Conservation (phyloP, 1,139 yeast species). For the Taiozyma sp. region DNA sequence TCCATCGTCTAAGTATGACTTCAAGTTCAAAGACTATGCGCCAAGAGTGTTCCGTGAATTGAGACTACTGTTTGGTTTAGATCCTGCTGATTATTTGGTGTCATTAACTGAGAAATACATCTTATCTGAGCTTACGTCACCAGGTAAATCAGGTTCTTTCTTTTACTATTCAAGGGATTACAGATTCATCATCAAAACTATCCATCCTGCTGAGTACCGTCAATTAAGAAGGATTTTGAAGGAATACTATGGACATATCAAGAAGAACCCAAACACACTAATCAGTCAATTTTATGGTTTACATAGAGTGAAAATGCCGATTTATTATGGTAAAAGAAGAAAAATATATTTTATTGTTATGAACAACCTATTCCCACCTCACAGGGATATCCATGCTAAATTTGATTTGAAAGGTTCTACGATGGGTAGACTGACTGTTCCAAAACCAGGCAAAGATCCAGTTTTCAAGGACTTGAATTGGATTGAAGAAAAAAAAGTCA, state of each 20-base stretch:
- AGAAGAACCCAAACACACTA: conserved; percentile 79
- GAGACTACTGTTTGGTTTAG: conserved; percentile 73
- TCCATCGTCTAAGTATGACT: conserved; percentile 91
- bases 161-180: conserved; percentile 93
- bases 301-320: conserved; percentile 88
- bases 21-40: conserved; percentile 93
- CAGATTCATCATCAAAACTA: conserved; percentile 90
- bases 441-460: conserved; percentile 24
- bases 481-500: conserved; percentile 57
- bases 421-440: conserved; percentile 63
- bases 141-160: conserved; percentile 96
- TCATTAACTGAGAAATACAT: conserved; percentile 92
- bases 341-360: conserved; percentile 92
- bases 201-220: conserved; percentile 88
- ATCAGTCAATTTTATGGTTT: conserved; percentile 93
- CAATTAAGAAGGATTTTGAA: conserved; percentile 70
- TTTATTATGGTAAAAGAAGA: conserved; percentile 45
- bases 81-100: conserved; percentile 92
- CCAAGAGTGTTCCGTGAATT: conserved; percentile 93
- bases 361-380: conserved; percentile 97
- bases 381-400: conserved; percentile 77
- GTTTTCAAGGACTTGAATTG: conserved; percentile 86
- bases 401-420: conserved; percentile 94
- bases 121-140: conserved; percentile 87
- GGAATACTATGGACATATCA: conserved; percentile 78